Base-by-base conservation (phyloP, 2,329 filamentous ascomycete species). In the Leptographium lundbergii region DNA sequence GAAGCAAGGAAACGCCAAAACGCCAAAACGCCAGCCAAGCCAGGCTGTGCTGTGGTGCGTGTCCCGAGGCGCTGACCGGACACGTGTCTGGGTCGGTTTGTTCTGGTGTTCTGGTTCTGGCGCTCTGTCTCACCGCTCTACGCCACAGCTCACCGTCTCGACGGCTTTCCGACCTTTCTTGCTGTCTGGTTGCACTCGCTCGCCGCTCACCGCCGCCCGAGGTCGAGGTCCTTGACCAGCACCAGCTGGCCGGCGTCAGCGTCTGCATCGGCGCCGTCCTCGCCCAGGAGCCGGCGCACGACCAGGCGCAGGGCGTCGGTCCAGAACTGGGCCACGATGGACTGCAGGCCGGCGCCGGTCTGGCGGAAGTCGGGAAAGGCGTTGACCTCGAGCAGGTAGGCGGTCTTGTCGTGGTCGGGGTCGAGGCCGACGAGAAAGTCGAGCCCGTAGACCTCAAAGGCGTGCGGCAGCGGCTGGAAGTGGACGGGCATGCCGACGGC, bases 291-390 rank as follows among this genome's bases (percentile, higher is more conserved):
- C 1, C 79, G 71, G 71, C 45, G 52, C 1, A 96, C 81, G 2
- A 77, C 88, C 63, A 80, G 74, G 59, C 82, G 77, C 50, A 96
- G 77, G 25, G 89, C 86, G 13, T 82, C 87, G 66, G 82, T 79
- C 78, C 95, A 94, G 64, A 99, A 77, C 9, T 85, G 87, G 24
- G 77, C 81, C 27, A 99, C 86, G 48, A 97, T 72, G 0, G 74
- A 81, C 68, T 79, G 82, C 63, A 95, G 72, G 59, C 88, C 86
- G 9, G 80, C 79, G 0, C 94, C 94, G 19, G 91, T 96, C 81
- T 97, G 92, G 68, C 81, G 85, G 69, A 97, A 97, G 74, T 99
- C 94, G 11, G 94, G 94, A 72, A 95, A 99, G 0, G 92, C 89
- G 75, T 99, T 99, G 36, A 95, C 82, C 75, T 99, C 94, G 59